These are phyloP conservation scores for Claviceps lovelessii DNA, from an alignment of 2,329 filamentous ascomycete genomes.

Conservation along the genomic window DNA sequence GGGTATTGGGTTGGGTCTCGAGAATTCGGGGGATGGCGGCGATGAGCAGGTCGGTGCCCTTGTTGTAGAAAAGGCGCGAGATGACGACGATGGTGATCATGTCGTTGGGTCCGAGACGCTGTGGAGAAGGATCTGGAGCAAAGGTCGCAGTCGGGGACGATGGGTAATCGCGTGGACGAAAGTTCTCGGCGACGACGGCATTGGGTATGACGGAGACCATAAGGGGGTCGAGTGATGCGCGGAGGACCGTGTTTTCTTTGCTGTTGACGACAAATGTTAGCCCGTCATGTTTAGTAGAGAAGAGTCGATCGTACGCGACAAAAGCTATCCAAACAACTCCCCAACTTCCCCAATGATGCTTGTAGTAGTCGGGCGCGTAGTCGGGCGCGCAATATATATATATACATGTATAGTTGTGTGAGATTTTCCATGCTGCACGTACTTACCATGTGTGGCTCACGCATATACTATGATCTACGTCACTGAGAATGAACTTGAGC, in stretches of 20 bases:
- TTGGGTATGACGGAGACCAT: slow-evolving; percentile 99
- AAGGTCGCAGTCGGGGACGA: slow-evolving; percentile 21
- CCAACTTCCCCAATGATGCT: too few species aligned
- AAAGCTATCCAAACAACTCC: too few species aligned
- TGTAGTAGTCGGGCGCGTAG: too few species aligned
- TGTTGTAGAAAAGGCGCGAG: slow-evolving; percentile 95
- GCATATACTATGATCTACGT: slow-evolving; percentile 96
- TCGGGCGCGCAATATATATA: too few species aligned
- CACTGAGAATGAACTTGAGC: slow-evolving; percentile 87
- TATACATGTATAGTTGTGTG: too few species aligned
- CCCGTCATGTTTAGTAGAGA: too few species aligned
- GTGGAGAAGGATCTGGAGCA: slow-evolving; percentile 37
- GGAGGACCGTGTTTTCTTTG: slow-evolving; percentile 94
- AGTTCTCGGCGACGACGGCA: slow-evolving; percentile 92
- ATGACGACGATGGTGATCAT: slow-evolving; percentile 94
- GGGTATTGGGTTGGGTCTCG: slow-evolving; percentile 76
- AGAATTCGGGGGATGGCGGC: slow-evolving; percentile 89
- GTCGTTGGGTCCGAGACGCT: slow-evolving; percentile 65
- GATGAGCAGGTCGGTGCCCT: slow-evolving; percentile 92
- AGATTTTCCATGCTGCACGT: background rate
- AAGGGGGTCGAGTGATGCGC: slow-evolving; percentile 83
- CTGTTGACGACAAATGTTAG: slow-evolving; percentile 27
- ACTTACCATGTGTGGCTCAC: slow-evolving; percentile 89
- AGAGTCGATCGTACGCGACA: too few species aligned
- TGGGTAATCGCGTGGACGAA: slow-evolving; percentile 48